These are phyloP conservation scores for Blastobotrys serpentis DNA, from an alignment of 1,139 yeast species.

Conservation along the genomic window DNA sequence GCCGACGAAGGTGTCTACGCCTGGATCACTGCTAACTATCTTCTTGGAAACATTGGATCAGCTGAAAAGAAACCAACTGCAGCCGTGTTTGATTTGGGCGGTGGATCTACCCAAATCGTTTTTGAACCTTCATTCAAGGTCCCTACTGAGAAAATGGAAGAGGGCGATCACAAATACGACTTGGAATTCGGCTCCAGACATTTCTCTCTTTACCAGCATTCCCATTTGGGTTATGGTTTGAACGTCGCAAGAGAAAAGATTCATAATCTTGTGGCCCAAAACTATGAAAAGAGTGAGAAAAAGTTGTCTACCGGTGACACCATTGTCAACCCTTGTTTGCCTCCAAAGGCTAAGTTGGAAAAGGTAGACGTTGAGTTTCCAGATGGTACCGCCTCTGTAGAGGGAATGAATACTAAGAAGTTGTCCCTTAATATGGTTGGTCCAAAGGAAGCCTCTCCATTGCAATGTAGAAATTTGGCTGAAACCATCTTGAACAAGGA, in stretches of 20 bases:
- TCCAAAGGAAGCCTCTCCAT: constrained; percentile 58
- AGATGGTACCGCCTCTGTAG: constrained; percentile 41
- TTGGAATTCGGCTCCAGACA: constrained; percentile 77
- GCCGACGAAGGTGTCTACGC: constrained; percentile 98
- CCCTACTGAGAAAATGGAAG: constrained; percentile 59
- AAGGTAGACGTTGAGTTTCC: constrained; percentile 58
- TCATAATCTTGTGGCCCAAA: constrained; percentile 45
- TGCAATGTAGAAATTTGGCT: constrained; percentile 82
- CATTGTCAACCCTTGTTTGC: constrained; percentile 77
- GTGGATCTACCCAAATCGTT: constrained; percentile 97
- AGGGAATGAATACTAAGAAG: constrained; percentile 16
- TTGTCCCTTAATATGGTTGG: constrained; percentile 75
- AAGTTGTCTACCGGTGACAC: constrained; percentile 30
- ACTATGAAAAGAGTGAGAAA: constrained; percentile 21
- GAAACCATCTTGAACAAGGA: constrained; percentile 84
- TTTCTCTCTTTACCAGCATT: constrained; percentile 85
- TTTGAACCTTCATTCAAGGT: constrained; percentile 76
- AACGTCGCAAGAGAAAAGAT: constrained; percentile 90
- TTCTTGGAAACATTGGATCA: constrained; percentile 87
- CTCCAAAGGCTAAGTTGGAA: constrained; percentile 57
- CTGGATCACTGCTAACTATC: constrained; percentile 94
- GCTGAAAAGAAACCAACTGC: constrained; percentile 73
- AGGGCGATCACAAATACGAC: constrained; percentile 86
- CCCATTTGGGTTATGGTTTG: constrained; percentile 93
- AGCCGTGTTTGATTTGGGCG: constrained; percentile 96